A percentile compares a stretch with the other conserved stretches of the same genome.
phyloP scores from a whole-genome alignment of 225 moss, liverwort and hornwort genomes.

The Asterella californica region DNA sequence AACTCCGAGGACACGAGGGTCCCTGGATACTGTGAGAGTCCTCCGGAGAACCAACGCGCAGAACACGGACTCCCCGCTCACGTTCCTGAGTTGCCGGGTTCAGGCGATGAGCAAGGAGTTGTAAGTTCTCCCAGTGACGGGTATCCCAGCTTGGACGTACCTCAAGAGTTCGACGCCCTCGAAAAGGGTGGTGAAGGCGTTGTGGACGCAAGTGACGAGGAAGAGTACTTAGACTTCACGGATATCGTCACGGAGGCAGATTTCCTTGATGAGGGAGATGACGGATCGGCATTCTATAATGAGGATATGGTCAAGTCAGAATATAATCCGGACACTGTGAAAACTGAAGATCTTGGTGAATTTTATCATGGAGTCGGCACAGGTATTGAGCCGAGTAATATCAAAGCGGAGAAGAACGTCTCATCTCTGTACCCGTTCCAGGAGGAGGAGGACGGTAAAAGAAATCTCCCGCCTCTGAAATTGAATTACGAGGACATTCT shows the following conservation, averaged over 20 bases:
- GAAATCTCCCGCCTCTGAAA: slow-evolving; percentile 54
- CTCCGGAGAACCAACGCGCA: not conserved
- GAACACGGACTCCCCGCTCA: not conserved
- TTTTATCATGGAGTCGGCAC: not conserved
- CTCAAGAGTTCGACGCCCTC: not conserved
- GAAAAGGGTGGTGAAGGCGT: not conserved
- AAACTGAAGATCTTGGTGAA: not conserved
- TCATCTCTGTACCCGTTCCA: not conserved
- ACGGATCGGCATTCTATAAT: not conserved
- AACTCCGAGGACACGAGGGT: slow-evolving; percentile 5
- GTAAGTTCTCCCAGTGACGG: not conserved
- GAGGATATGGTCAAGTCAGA: not conserved
- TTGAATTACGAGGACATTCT: slow-evolving; percentile 75
- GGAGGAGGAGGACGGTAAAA: not conserved
- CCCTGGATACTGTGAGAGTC: slow-evolving; percentile 4
- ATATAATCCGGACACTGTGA: slow-evolving; percentile 1
- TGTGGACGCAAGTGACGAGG: not conserved
- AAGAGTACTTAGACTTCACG: slow-evolving; percentile 11
- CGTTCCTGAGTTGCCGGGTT: slow-evolving; percentile 9
- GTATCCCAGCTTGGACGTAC: not conserved
- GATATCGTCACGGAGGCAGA: slow-evolving; percentile 20
- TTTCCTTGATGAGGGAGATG: slow-evolving; percentile 18
- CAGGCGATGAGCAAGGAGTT: not conserved
- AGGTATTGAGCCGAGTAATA: slow-evolving; percentile 47
- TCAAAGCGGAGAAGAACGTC: slow-evolving; percentile 47